Evolutionary conservation across 345 rosid species (phyloP).

Genomic region (Eutrema heterophyllum): DNA sequence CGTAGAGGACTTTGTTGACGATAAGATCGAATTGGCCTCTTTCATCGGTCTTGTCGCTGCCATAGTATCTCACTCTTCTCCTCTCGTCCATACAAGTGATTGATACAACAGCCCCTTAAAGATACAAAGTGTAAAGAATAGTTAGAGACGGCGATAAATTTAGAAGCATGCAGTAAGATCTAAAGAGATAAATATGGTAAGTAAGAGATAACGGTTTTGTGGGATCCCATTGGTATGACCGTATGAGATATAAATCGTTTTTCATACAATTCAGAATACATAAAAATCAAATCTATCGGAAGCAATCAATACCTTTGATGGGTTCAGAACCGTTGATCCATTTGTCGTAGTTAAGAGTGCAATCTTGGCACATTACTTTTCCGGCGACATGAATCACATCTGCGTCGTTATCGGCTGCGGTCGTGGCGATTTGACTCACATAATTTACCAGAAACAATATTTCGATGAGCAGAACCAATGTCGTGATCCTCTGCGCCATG

Average conservation of each 20-base stretch:
- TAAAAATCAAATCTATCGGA: not conserved
- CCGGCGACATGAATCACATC: conserved; percentile 58
- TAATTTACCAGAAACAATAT: conserved; percentile 15
- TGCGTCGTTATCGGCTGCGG: conserved; percentile 1
- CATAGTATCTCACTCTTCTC: conserved; percentile 48
- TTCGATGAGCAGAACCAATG: conserved; percentile 15
- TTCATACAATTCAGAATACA: not conserved
- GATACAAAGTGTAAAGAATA: not conserved
- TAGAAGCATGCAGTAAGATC: not conserved
- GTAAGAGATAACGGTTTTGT: not conserved
- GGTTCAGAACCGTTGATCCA: conserved; percentile 60
- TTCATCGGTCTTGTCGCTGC: conserved; percentile 59
- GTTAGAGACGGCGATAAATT: no score
- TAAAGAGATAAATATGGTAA: not conserved
- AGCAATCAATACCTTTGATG: conserved; percentile 46
- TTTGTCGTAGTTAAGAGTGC: conserved; percentile 51
- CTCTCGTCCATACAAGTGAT: conserved; percentile 72
- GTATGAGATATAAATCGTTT: not conserved
- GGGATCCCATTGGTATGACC: not conserved
- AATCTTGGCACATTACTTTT: conserved; percentile 72
- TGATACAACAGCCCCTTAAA: conserved; percentile 55
- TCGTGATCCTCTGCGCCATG: conserved; percentile 21
- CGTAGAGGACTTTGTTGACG: conserved; percentile 33
- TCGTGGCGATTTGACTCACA: not conserved
- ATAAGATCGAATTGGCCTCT: conserved; percentile 52